Evolutionary conservation across 257 asterid species (phyloP).

Genomic region (Solanum peruvianum): DNA sequence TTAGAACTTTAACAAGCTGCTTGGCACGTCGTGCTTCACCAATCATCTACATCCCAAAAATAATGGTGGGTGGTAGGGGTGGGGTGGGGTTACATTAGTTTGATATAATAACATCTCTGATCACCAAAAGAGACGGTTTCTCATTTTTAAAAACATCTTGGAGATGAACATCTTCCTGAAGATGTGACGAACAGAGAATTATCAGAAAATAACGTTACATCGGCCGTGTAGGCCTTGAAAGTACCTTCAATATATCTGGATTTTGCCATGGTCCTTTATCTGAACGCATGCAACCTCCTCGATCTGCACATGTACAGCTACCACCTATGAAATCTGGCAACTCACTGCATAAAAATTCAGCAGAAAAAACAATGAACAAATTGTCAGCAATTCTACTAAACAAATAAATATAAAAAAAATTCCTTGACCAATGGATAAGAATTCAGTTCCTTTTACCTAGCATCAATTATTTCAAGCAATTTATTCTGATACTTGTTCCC

Average conservation of each 20-base stretch:
- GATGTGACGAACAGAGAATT: not conserved
- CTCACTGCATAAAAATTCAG: constrained; percentile 41
- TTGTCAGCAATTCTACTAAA: not conserved
- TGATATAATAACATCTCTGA: not conserved
- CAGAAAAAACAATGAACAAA: not conserved
- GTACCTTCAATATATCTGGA: constrained; percentile 81
- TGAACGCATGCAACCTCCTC: constrained; percentile 89
- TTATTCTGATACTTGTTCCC: constrained; percentile 73
- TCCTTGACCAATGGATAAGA: not conserved
- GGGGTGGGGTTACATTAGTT: not conserved
- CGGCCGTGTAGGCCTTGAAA: not conserved
- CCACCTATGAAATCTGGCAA: constrained; percentile 95
- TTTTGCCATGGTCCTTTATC: constrained; percentile 99
- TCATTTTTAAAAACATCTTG: not conserved
- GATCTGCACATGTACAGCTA: constrained; percentile 64
- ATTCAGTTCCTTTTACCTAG: constrained; percentile 40
- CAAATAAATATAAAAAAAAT: not conserved
- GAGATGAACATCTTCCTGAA: not conserved
- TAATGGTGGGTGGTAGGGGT: not conserved
- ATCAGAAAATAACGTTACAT: not conserved
- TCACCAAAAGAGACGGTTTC: not conserved
- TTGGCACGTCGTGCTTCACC: constrained; percentile 77
- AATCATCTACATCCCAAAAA: constrained; percentile 56
- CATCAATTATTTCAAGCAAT: constrained; percentile 84
- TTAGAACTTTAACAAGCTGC: constrained; percentile 86